Base-by-base conservation (phyloP, 1,284 basidiomycete species). In the Leccinum fallax region DNA sequence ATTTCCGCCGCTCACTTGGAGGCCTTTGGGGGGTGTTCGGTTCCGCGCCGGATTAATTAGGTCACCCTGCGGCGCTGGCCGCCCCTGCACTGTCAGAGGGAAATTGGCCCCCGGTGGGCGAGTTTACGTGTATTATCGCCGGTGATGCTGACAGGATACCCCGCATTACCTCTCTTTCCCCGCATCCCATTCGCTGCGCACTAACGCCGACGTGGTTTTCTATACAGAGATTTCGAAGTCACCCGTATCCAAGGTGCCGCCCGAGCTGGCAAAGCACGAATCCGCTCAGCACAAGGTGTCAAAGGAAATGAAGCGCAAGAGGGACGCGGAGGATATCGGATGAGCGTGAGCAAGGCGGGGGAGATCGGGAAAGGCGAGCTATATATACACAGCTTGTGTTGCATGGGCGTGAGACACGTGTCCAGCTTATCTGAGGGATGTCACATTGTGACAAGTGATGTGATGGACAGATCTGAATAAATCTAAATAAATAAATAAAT, bases 221-320 rank as follows among this genome's bases (percentile, higher is more conserved):
- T 15, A 36, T 30, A 51, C 75, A 90, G 95, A 97, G 77, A 94
- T 98, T 63, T 88, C 90, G 32, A 97, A 97, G 82, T 94, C 91
- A 67, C 93, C 94, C 0, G 89, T 94, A 65, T 94, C 91, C n/a
- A 95, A 94, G 72, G 90, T 96, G 63, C 84, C 94, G 15, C 77
- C 83, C 6, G 95, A 98, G 71, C 80, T 98, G 53, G 93, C 93
- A 11, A 88, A 90, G 67, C 95, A 98, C 75, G 94, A 96, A 71
- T 81, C 93, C 0, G 94, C 95, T 5, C 92, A 95, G 76, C 90
- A 94, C 72, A 89, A 89, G 74, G 87, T 96, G 54, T 91, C 94
- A 53, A 81, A 87, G 69, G 94, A 95, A 77, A 96, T 95, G 94
- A 96, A 95, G 81, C 83, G 92, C 66, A 93, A 93, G 79, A 83